These are phyloP conservation scores for Theobroma cacao DNA, from an alignment of 345 rosid species.

Conservation along the genomic window DNA sequence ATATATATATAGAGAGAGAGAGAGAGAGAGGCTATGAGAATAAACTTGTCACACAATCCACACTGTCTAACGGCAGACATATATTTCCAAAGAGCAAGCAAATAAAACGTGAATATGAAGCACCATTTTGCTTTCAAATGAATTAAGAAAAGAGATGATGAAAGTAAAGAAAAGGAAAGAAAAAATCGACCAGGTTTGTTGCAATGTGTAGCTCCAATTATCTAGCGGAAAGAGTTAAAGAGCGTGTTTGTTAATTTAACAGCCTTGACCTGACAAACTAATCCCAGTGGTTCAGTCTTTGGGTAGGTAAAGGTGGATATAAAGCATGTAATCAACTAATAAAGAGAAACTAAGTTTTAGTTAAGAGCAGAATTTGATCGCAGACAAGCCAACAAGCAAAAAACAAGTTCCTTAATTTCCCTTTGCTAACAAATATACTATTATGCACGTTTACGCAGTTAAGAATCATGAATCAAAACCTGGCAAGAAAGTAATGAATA, in stretches of 20 bases:
- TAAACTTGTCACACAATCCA: conserved; percentile 29
- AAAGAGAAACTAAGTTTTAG: background rate
- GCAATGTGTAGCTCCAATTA: background rate
- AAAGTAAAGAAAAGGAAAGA: background rate
- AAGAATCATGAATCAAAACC: background rate
- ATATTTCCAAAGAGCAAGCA: background rate
- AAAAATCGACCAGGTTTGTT: background rate
- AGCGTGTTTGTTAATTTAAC: conserved; percentile 1
- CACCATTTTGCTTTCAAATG: conserved; percentile 12
- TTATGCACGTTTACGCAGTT: background rate
- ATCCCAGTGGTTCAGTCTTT: background rate
- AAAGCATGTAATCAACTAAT: background rate
- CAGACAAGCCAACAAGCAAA: conserved; percentile 1
- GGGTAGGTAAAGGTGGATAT: background rate
- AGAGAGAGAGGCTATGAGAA: background rate
- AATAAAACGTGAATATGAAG: conserved; percentile 6
- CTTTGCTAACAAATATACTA: background rate
- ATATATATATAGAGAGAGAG: background rate
- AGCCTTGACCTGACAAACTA: background rate
- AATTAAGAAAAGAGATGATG: conserved; percentile 1
- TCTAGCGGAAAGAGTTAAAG: background rate
- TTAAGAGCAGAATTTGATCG: conserved; percentile 1
- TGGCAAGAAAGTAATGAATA: background rate
- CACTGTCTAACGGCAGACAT: conserved; percentile 29
- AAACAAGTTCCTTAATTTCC: background rate